Base-by-base conservation (phyloP, 306 rosid genomes). In the Quillaja saponaria region DNA sequence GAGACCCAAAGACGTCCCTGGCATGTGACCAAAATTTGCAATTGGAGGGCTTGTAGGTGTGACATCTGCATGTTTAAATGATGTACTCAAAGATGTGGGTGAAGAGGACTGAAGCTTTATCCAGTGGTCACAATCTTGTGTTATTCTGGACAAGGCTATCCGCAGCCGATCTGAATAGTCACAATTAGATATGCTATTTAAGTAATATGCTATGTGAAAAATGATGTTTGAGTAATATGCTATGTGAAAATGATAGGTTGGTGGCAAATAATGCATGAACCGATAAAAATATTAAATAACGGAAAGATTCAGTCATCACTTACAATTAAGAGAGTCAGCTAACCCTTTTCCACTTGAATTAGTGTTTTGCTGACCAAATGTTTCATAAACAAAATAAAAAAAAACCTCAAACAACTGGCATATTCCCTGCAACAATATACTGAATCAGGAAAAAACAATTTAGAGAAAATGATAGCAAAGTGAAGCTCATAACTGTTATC, bases 71-170 rank as follows among this genome's bases (percentile, higher is more conserved):
- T 84, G 90, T 53, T 80, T 61, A 80, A 74, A 76, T 52, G 97
- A 46, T 52, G 88, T 55, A 63, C 46, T 72, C 37, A 78, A 57
- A 68, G 95, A 71, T 63, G 80, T 46, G 58, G 84, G 81, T 66
- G 95, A 81, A 65, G 96, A 66, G 15, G 85, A 71, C 18, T 69
- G 67, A 54, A 81, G 28, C 72, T 71, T 87, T 58, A 80, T 82
- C 99, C 90, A 90, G 78, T 87, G 97, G 33, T 94, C 96, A 63
- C 96, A 81, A 63, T 94, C 95, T 69, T 94, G 88, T 15, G 73
- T 64, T 78, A 86, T 83, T 80, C 94, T 87, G 41, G 90, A 85
- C 66, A 89, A 80, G 48, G 99, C 99, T 45, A 86, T 74, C 81
- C 77, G 90, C 78, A 94, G 85, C 66, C 85, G 85, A 83, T 83